These are phyloP conservation scores for Penicillium coprophilum DNA, from an alignment of 495 filamentous ascomycete genomes.

Conservation along the genomic window DNA sequence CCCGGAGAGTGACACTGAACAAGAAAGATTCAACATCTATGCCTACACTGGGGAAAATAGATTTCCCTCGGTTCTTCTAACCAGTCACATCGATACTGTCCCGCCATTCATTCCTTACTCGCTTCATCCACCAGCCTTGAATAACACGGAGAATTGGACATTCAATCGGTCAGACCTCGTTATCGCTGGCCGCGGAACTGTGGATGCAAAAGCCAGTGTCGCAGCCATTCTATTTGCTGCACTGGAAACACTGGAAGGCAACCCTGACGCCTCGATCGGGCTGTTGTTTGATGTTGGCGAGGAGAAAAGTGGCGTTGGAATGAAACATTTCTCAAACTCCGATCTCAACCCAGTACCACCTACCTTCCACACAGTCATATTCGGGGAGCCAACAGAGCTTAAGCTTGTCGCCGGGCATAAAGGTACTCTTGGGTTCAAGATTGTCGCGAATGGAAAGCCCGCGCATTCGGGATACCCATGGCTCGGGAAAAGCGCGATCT, in stretches of 20 bases:
- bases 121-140: too few relatives aligned
- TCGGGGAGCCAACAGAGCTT: conserved; percentile 78
- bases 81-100: conserved; percentile 64
- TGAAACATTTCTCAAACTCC: conserved; percentile 37
- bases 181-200: conserved; percentile 70
- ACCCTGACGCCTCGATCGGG: conserved; percentile 42
- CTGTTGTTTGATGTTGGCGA: conserved; percentile 82
- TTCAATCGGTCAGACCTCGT: conserved; percentile 39
- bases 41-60: conserved; percentile 23
- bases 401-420: conserved; percentile 81
- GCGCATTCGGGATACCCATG: conserved; percentile 75
- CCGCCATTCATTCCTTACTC: conserved; percentile 54
- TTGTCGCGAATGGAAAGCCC: conserved; percentile 59
- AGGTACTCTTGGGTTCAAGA: conserved; percentile 57
- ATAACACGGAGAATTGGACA: too few relatives aligned
- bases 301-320: conserved; percentile 70
- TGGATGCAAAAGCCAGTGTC: conserved; percentile 83
- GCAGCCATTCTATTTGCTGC: conserved; percentile 65
- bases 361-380: conserved; percentile 54
- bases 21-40: conserved; percentile 20
- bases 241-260: conserved; percentile 33
- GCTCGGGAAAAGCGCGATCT: conserved; percentile 70
- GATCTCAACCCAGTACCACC: conserved; percentile 11
- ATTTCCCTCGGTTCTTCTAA: conserved; percentile 51
- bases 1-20: not conserved